Evolutionary conservation across 129 eudicot species (phyloP), one percentile per base, ranked within the genome.

Genomic region (Sambucus nigra): DNA sequence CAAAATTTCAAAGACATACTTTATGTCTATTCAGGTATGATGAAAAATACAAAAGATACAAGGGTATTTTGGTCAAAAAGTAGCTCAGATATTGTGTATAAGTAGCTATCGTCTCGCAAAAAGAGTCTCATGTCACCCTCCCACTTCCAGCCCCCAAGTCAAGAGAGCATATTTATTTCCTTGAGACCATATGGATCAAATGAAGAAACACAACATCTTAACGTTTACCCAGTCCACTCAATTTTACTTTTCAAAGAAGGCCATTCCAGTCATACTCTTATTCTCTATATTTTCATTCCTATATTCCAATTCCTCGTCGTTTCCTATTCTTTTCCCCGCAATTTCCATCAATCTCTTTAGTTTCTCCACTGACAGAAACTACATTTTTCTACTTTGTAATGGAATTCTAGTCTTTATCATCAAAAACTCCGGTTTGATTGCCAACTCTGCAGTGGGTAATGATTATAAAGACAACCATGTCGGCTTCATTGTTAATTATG

Each of bases 331-430:
- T 23, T 26, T 33, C 16, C 31, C 66, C 24, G 47, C 61, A 29
- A 49, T 69, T 65, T 29, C 69, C 47, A 64, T 55, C 56, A 65
- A 61, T 7, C 60, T 53, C 13, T 69, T 83, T 49, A 65, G 61
- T 27, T 65, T 52, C 64, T 68, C 51, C 57, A 31, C 47, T 27
- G 84, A 73, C 23, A 76, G 88, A 47, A 81, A 79, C 60, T 77
- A 73, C 68, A 57, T 79, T 18, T 84, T 84, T 74, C 75, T 84
- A 17, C 66, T 84, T 23, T 76, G 80, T 65, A 84, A 79, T 46
- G 88, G 84, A 39, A 73, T 84, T 63, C 66, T 84, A 5, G 69
- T 50, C 8, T 51, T 79, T 28, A 46, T 84, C 29, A 69, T 80
- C 18, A 61, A 49, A 10, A 69, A 59, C 50, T 84, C 86, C 12